Base-by-base conservation (phyloP, 805 yeast species). In the Wickerhamiella siamensis region DNA sequence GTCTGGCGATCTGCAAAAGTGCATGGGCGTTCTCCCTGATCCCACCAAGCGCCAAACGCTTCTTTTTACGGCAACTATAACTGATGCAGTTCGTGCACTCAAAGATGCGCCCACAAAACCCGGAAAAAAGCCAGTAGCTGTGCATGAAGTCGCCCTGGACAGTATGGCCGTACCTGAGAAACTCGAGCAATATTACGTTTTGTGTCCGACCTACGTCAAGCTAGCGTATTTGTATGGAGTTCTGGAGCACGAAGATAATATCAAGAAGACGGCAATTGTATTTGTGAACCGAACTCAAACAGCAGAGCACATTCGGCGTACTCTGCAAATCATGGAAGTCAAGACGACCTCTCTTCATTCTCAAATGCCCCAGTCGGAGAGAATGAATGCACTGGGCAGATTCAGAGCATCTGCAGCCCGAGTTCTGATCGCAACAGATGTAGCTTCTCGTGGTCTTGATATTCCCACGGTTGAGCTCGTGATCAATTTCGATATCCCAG, bases 391-490 rank as follows among this genome's bases (percentile, higher is more conserved):
- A 0, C 65, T 91, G 42, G 97, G 87, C 49, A 69, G 97, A 53
- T 91, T 91, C 63, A 74, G 88, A 54, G 96, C 97, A 0, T 81
- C 83, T 42, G 96, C 95, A 3, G 97, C 97, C 0, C 71, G 94
- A 37, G 83, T 91, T 1, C 64, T 91, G 42, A 78, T 91, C 15
- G 95, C 97, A 5, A 91, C 99, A 0, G 98, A 91, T 59, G 96
- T 91, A 18, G 98, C 95, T 2, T 79, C 95, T 22, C 76, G 98
- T 73, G 98, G 98, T 59, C 71, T 91, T 49, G 98, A 91, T 70
- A 91, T 91, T 43, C 98, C 97, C 9, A 70, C 75, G 6, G 98
- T 91, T 3, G 88, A 79, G 55, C 66, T 91, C 51, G 97, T 91
- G 20, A 64, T 91, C 20, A 91, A 91, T 58, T 91, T 74, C 55